Base-by-base conservation (phyloP, 805 yeast genomes). In the Cyberlindnera lachancei region DNA sequence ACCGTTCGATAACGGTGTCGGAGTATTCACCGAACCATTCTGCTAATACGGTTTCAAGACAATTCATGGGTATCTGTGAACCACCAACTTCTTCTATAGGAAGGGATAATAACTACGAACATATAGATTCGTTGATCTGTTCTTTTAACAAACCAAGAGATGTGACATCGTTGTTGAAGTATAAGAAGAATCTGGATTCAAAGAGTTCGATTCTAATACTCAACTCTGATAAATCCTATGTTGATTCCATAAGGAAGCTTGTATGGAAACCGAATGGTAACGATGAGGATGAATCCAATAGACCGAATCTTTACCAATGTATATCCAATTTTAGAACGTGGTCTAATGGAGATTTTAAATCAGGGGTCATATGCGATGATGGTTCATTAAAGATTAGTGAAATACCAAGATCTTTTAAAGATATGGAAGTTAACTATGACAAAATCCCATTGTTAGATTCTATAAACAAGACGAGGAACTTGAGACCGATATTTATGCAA, bases 241-340 rank as follows among this genome's bases (percentile, higher is more conserved):
- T 10, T 53, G 60, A 35, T 20, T 31, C 30, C 5, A 45, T 85
- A 9, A 52, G 61, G n/a, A 50, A 56, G 2, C 45, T 52, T 9
- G 55, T 74, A 7, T 83, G 90, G 87, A 73, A 73, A 4, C n/a
- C n/a, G n/a, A n/a, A n/a, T n/a, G n/a, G n/a, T n/a, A n/a, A n/a
- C n/a, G n/a, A n/a, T n/a, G n/a, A n/a, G n/a, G 46, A 56, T 3
- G 31, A 38, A 2, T 45, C 41, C 1, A 27, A 39, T 1, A 52
- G 73, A 33, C 95, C 96, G 0, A 63, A 61, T 12, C 37, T 86
- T 6, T 73, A 40, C 30, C 53, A 50, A 29, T 36, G 40, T 8
- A 12, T 82, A n/a, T 71, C 74, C 26, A 68, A 80, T 4, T 87
- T 82, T 44, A 87, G 86, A 3, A 75, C 75, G 1, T 74, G 70